Conservation (phyloP, 1,284 basidiomycete species). For the Pisolithus thermaeus region DNA sequence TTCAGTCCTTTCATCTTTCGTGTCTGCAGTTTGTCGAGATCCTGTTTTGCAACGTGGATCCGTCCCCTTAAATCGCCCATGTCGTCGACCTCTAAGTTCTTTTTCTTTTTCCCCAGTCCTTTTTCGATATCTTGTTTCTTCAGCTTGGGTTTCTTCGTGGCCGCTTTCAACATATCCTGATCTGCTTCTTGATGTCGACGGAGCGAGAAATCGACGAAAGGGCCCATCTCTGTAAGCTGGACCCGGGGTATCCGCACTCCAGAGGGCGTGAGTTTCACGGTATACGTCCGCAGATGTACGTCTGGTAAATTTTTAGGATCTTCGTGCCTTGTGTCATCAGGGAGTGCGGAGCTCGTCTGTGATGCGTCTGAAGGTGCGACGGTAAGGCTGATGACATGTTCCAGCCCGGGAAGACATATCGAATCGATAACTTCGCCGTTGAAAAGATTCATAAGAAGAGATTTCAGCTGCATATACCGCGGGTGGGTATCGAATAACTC, state of each 20-base stretch:
- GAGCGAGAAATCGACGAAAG: slow-evolving; percentile 79
- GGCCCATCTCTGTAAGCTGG: slow-evolving; percentile 87
- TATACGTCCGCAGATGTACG: slow-evolving; percentile 89
- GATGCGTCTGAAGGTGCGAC: slow-evolving; percentile 60
- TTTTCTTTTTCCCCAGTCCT: slow-evolving; percentile 87
- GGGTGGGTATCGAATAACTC: slow-evolving; percentile 91
- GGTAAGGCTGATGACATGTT: slow-evolving; percentile 88
- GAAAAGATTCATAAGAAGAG: slow-evolving; percentile 86
- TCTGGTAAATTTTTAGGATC: slow-evolving; percentile 58
- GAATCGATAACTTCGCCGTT: slow-evolving; percentile 82
- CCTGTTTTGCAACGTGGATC: slow-evolving; percentile 88
- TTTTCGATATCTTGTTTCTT: slow-evolving; percentile 81
- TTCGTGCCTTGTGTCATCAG: slow-evolving; percentile 24
- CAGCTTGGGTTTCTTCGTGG: slow-evolving; percentile 82
- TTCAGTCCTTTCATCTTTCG: slow-evolving; percentile 91
- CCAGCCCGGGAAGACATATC: slow-evolving; percentile 81
- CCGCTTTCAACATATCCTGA: slow-evolving; percentile 73
- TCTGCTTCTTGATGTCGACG: slow-evolving; percentile 75
- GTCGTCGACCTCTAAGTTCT: slow-evolving; percentile 95
- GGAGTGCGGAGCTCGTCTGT: slow-evolving; percentile 40
- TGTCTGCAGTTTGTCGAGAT: slow-evolving; percentile 81
- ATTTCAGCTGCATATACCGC: slow-evolving; percentile 89
- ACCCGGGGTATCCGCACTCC: slow-evolving; percentile 77
- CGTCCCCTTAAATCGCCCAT: slow-evolving; percentile 95
- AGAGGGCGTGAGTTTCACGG: slow-evolving; percentile 67